Evolutionary conservation across 2,329 filamentous ascomycete genomes (phyloP).

Genomic region (Penicillium sp.): DNA sequence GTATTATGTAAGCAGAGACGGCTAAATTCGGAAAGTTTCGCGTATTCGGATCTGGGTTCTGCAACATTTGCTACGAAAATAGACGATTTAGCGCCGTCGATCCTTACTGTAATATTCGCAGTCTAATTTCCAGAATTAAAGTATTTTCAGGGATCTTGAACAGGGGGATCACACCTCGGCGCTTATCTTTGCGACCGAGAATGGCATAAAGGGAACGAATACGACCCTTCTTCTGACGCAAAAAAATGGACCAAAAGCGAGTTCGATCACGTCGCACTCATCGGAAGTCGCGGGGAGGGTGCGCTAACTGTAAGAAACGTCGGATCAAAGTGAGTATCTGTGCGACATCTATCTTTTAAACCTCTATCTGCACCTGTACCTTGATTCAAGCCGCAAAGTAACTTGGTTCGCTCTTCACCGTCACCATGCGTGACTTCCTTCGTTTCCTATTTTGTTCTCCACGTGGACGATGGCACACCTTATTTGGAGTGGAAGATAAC

Average conservation of each 20-base stretch:
- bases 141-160: neutral
- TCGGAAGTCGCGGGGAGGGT: slow-evolving; percentile 36
- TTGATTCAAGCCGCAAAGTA: neutral
- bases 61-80: neutral
- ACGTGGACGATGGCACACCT: neutral
- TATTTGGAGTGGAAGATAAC: neutral
- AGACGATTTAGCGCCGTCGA: neutral
- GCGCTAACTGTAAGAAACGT: slow-evolving; percentile 34
- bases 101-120: neutral
- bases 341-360: neutral
- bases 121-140: neutral
- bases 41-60: slow-evolving; percentile 10
- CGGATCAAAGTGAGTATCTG: slow-evolving; percentile 34
- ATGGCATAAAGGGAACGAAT: slow-evolving; percentile 17
- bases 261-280: slow-evolving; percentile 30
- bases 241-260: neutral
- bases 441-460: slow-evolving; percentile 3
- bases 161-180: neutral
- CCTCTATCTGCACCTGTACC: neutral
- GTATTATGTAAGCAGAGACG: too few relatives aligned
- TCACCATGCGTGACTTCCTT: neutral
- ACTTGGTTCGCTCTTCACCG: neutral
- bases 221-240: neutral
- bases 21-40: slow-evolving; percentile 5
- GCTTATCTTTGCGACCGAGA: neutral